phyloP scores from a whole-genome alignment of 805 yeast genomes.

The Isabelozyma rhagii region DNA sequence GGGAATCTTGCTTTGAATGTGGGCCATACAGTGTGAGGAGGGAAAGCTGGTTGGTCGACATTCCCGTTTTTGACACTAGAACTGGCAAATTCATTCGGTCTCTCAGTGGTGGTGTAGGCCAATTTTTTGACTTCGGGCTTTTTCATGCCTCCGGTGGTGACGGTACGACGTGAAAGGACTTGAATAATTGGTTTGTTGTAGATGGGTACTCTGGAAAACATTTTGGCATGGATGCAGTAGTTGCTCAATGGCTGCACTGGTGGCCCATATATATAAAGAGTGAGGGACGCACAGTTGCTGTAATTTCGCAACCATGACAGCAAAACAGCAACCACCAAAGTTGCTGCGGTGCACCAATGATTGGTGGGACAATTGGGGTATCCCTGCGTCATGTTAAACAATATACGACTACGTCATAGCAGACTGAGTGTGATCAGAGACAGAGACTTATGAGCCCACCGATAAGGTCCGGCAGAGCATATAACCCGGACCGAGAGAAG shows the following conservation, averaged over 20 bases:
- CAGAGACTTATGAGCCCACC: no score
- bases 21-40: neutral
- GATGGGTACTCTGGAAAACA: neutral
- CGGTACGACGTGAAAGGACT: neutral
- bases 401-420: no score
- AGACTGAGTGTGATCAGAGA: no score
- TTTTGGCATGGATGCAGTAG: neutral
- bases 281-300: neutral
- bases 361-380: no score
- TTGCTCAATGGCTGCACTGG: neutral
- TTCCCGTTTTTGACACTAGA: neutral
- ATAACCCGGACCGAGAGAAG: no score
- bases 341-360: no score
- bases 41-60: neutral
- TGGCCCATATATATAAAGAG: neutral
- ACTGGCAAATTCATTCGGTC: neutral
- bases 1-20: neutral
- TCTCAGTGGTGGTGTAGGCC: neutral
- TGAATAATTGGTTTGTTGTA: neutral
- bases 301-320: neutral
- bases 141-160: neutral
- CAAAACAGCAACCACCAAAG: no score
- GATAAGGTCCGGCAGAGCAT: no score
- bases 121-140: neutral
- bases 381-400: no score